A percentile compares a stretch with the other conserved stretches of the same genome.
Evolutionary conservation across 495 filamentous ascomycete species (phyloP).

Genomic region (Chaetomium fimeti): DNA sequence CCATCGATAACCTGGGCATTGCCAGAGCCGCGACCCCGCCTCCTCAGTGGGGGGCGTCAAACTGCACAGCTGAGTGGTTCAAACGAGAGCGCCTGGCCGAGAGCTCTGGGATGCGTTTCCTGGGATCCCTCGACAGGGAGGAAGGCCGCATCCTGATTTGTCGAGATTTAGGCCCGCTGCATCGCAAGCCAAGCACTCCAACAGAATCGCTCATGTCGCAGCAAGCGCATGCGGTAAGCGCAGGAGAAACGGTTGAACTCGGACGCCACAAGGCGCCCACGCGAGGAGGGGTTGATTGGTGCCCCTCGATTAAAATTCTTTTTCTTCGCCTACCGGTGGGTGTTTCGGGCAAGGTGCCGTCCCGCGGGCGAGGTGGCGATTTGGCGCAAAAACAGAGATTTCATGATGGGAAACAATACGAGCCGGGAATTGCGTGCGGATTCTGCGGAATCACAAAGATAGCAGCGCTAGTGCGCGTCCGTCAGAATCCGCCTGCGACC

Average conservation of each 20-base stretch:
- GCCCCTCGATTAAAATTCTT: slow-evolving; percentile 2
- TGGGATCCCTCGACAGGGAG: neutral
- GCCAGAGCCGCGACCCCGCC: slow-evolving; percentile 1
- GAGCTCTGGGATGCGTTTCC: slow-evolving; percentile 7
- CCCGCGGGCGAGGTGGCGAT: slow-evolving; percentile 4
- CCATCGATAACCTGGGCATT: neutral
- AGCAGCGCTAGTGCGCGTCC: neutral
- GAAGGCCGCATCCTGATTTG: neutral
- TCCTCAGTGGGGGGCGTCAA: slow-evolving; percentile 5
- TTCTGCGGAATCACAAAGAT: neutral
- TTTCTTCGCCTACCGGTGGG: slow-evolving; percentile 1
- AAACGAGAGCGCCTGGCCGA: neutral
- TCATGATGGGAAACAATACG: slow-evolving; percentile 2
- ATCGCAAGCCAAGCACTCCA: slow-evolving; percentile 4
- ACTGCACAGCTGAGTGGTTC: neutral
- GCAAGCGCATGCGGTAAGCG: slow-evolving; percentile 14
- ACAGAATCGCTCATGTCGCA: neutral
- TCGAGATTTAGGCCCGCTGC: neutral
- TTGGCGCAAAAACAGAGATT: neutral
- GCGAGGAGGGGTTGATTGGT: neutral
- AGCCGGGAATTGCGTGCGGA: neutral
- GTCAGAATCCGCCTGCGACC: slow-evolving; percentile 2
- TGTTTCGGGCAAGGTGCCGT: slow-evolving; percentile 9
- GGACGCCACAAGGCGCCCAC: slow-evolving; percentile 1
- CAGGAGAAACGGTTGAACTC: neutral